phyloP scores from a whole-genome alignment of 2,329 filamentous ascomycete species.

The Penicillium brevicompactum region DNA sequence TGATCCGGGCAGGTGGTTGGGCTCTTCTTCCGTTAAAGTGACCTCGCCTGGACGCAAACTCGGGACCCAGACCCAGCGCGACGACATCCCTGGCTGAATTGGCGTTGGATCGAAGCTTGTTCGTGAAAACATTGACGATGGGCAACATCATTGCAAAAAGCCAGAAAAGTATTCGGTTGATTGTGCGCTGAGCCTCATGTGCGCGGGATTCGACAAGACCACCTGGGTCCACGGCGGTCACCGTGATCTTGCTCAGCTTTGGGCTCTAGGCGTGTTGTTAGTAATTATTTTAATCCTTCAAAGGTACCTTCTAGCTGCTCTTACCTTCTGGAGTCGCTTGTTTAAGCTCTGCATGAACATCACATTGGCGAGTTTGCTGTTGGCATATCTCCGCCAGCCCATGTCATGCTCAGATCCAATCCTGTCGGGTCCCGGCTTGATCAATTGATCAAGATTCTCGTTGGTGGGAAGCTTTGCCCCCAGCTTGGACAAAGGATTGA shows the following conservation, averaged over 20 bases:
- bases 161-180: not conserved
- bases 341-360: slow-evolving; percentile 15
- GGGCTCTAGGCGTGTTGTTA: not conserved
- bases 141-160: not conserved
- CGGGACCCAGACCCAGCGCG: slow-evolving; percentile 1
- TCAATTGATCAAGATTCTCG: not conserved
- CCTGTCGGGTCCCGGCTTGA: slow-evolving; percentile 3
- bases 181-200: not conserved
- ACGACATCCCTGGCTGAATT: slow-evolving; percentile 1
- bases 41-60: not conserved
- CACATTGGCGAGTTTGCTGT: slow-evolving; percentile 13
- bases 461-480: not conserved
- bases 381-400: slow-evolving; percentile 13
- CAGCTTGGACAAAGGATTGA: slow-evolving; percentile 1
- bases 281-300: too few species aligned
- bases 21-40: slow-evolving; percentile 1
- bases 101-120: slow-evolving; percentile 1
- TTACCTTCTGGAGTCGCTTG: slow-evolving; percentile 4
- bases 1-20: not conserved
- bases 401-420: slow-evolving; percentile 10
- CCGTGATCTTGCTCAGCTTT: slow-evolving; percentile 2
- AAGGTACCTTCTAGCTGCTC: too few species aligned
- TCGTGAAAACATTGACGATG: not conserved
- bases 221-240: slow-evolving; percentile 12
- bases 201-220: slow-evolving; percentile 10